Evolutionary conservation across 2,329 filamentous ascomycete genomes (phyloP), one percentile per base, ranked within the genome.

Genomic region (Paecilomyces sp.): DNA sequence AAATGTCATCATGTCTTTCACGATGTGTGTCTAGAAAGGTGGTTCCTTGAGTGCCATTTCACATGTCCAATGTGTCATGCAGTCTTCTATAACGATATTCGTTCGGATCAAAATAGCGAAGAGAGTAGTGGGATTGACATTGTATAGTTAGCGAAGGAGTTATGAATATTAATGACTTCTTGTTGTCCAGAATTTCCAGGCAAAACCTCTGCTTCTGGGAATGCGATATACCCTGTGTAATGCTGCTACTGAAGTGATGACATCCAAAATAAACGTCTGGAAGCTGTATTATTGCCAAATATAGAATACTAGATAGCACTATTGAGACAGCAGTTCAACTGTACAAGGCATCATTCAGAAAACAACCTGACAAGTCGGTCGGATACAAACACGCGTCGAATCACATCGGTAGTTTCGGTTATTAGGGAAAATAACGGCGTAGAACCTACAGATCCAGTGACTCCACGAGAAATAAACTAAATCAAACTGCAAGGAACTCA

Each of bases 1-100:
- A 57, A 57, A 47, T 57, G 55, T 12, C 30, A 50, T 34, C 55
- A 57, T 28, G 55, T 47, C 33, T 57, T 57, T 24, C 55, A 57
- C 41, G 55, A 57, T 34, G n/a, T 25, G 13, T 57, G 55, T 47
- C 33, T 57, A 22, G 55, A 57, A 24, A 2, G 34, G 6, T 57
- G 55, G 55, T 57, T 57, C 18, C 18, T 57, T 11, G 28, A 47
- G 18, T 57, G 24, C 31, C 55, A 57, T 57, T 57, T 57, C 34
- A 24, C n/a, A 11, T 57, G 55, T 50, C 55, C 55, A 15, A 24
- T 57, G 36, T 57, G 55, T 28, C 55, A 57, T 50, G 31, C n/a
- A 4, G 31, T 36, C 4, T 57, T 57, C 24, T 57, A 30, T 28
- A 24, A 53, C 18, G 51, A 30, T 12, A 6, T 53, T 4, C 3